These are phyloP conservation scores for Tirmania nivea DNA, from an alignment of 495 filamentous ascomycete genomes.

Conservation along the genomic window DNA sequence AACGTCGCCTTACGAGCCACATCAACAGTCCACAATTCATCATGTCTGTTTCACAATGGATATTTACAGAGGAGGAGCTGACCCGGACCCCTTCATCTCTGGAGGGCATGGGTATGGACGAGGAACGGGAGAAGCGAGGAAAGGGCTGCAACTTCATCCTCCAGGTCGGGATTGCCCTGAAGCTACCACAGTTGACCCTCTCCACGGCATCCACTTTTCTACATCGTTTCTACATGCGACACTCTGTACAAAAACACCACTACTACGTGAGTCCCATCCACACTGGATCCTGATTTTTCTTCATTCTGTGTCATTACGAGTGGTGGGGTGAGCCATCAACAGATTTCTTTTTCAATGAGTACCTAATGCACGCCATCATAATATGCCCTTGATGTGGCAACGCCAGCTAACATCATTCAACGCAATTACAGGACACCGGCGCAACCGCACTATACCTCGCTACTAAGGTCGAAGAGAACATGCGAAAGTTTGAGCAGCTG, in stretches of 20 bases:
- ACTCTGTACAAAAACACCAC: slow-evolving; percentile 20
- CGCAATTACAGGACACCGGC: slow-evolving; percentile 39
- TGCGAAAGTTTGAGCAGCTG: slow-evolving; percentile 77
- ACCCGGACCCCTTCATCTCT: slow-evolving; percentile 59
- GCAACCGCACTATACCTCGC: slow-evolving; percentile 81
- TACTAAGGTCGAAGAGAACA: slow-evolving; percentile 91
- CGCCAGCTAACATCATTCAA: slow-evolving; percentile 10
- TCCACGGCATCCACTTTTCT: slow-evolving; percentile 84
- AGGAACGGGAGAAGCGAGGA: slow-evolving; percentile 54
- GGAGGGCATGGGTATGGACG: slow-evolving; percentile 51
- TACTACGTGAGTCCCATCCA: slow-evolving; percentile 11
- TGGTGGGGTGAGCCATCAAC: slow-evolving; percentile 11
- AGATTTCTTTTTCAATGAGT: not conserved
- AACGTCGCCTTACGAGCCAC: too few relatives aligned
- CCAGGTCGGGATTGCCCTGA: slow-evolving; percentile 79
- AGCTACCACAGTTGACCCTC: slow-evolving; percentile 75
- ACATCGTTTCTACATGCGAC: slow-evolving; percentile 85
- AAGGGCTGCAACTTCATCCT: slow-evolving; percentile 94
- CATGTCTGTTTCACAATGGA: slow-evolving; percentile 41
- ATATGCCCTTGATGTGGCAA: not conserved
- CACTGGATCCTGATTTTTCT: not conserved
- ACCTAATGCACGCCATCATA: not conserved
- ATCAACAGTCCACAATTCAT: too few relatives aligned
- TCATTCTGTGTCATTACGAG: not conserved
- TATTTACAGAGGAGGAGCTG: slow-evolving; percentile 70